Percentiles rank a stretch among this genome's conserved stretches.
Evolutionary conservation across 768 basidiomycete genomes (phyloP).

Genomic region (Cyclocybe aegerita): DNA sequence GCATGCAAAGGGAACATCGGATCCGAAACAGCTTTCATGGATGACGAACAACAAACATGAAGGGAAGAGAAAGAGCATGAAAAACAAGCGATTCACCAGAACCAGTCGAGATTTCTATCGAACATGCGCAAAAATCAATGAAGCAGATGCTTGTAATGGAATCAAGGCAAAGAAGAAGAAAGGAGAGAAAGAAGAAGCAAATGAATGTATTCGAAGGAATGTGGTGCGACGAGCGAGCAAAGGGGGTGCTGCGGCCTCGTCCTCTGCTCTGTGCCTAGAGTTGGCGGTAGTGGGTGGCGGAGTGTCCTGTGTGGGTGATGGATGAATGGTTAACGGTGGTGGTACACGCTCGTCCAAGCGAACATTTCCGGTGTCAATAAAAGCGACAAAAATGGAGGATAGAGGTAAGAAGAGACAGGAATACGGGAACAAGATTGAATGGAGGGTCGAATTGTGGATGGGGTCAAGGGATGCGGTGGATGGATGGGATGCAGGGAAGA

Average conservation of each 20-base stretch:
- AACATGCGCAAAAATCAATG: too few relatives aligned
- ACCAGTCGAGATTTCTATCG: not conserved
- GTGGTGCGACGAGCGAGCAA: not conserved
- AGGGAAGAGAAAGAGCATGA: not conserved
- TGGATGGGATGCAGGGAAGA: slow-evolving; percentile 3
- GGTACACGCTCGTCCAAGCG: slow-evolving; percentile 40
- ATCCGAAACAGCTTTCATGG: not conserved
- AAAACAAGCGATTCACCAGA: not conserved
- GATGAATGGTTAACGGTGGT: slow-evolving; percentile 2
- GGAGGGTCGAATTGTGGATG: not conserved
- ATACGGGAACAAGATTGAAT: not conserved
- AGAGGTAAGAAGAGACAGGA: too few relatives aligned
- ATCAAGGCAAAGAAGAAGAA: not conserved
- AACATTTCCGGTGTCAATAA: slow-evolving; percentile 23
- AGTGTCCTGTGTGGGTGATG: slow-evolving; percentile 9
- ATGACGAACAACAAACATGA: not conserved
- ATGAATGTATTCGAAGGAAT: not conserved
- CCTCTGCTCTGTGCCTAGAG: not conserved
- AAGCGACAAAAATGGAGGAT: too few relatives aligned
- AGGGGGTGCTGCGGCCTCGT: slow-evolving; percentile 1
- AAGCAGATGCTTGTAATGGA: too few relatives aligned
- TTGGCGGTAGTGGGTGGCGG: not conserved
- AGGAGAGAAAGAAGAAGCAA: not conserved
- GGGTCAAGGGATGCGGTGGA: not conserved
- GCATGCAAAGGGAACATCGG: not conserved